These are phyloP conservation scores for Beverwykella pulmonaria DNA, from an alignment of 495 filamentous ascomycete species.

Conservation along the genomic window DNA sequence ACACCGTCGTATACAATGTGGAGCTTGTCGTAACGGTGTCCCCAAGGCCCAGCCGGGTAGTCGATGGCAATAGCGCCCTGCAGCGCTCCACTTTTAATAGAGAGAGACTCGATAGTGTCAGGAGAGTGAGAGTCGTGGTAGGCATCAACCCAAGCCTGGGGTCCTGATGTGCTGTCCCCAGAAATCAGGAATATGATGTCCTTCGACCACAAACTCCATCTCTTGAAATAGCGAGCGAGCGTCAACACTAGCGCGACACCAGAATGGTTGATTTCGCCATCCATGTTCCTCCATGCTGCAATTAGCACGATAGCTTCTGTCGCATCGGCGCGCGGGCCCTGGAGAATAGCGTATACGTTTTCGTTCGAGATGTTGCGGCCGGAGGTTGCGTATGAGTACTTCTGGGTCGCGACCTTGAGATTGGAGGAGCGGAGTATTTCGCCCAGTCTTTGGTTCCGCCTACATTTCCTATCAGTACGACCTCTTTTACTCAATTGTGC, in stretches of 20 bases:
- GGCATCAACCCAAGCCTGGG: constrained; percentile 96
- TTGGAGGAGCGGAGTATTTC: constrained; percentile 75
- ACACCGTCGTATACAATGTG: constrained; percentile 95
- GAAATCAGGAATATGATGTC: constrained; percentile 94
- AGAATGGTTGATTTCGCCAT: constrained; percentile 77
- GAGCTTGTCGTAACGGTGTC: constrained; percentile 77
- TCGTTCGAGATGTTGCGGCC: constrained; percentile 76
- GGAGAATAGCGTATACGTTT: constrained; percentile 94
- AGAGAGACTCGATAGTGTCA: constrained; percentile 68
- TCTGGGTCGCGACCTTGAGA: constrained; percentile 82
- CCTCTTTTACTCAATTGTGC: background rate
- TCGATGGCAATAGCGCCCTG: constrained; percentile 94
- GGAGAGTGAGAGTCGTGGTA: constrained; percentile 87
- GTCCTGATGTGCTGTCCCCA: constrained; percentile 83
- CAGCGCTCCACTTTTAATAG: constrained; percentile 87
- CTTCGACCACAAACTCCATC: constrained; percentile 98
- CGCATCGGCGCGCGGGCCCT: constrained; percentile 94
- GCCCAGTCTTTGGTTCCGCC: constrained; percentile 62
- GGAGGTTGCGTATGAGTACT: constrained; percentile 74
- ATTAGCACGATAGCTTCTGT: constrained; percentile 95
- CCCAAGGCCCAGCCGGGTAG: constrained; percentile 68
- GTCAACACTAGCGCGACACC: constrained; percentile 84
- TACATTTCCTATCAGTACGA: constrained; percentile 10
- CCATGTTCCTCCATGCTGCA: constrained; percentile 83
- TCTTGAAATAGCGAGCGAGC: constrained; percentile 89